Evolutionary conservation across 2,329 filamentous ascomycete species (phyloP), one percentile per base, ranked within the genome.

Genomic region (Beauveria sp.): DNA sequence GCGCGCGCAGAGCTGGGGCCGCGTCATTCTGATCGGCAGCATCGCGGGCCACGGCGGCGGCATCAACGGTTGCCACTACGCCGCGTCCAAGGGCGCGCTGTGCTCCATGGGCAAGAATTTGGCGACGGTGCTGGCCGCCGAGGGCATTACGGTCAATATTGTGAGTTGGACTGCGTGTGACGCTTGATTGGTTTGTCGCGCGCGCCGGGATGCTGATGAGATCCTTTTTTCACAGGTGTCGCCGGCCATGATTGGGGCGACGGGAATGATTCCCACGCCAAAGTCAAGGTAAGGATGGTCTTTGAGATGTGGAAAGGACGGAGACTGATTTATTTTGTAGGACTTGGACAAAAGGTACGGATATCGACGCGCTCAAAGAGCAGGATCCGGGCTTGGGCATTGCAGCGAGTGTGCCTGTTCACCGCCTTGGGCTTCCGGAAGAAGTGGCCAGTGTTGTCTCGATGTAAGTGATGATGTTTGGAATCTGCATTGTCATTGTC

Each of bases 241-340:
- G 3, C 85, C 85, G 0, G 85, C 85, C 3, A 87, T 88, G 84
- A 87, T 88, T 64, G 84, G 84, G 4, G 80, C 82, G 24, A 85
- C 82, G 3, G 82, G 82, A 1, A 83, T 87, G 83, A 84, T 87
- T 47, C 83, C 2, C 77, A 83, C 63, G 80, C 80, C 46, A 78
- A 60, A 53, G 9, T 59, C 56, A 18, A 44, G 54, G 61, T 62
- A 48, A 10, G 55, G 7, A 2, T 28, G 20, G 18, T 18, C 2
- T 2, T 40, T 12, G 9, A 22, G 20, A 34, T 8, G 40, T 52
- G 3, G 6, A 22, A 30, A 12, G 4, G 5, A 24, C 2, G n/a
- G 8, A 24, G 30, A 7, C 47, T 61, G 26, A 58, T 54, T 6
- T 20, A 6, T 3, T 2, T 20, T 3, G n/a, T 3, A 74, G 72